phyloP scores from a whole-genome alignment of 2,329 filamentous ascomycete species.

The Hypoxylon sp. region DNA sequence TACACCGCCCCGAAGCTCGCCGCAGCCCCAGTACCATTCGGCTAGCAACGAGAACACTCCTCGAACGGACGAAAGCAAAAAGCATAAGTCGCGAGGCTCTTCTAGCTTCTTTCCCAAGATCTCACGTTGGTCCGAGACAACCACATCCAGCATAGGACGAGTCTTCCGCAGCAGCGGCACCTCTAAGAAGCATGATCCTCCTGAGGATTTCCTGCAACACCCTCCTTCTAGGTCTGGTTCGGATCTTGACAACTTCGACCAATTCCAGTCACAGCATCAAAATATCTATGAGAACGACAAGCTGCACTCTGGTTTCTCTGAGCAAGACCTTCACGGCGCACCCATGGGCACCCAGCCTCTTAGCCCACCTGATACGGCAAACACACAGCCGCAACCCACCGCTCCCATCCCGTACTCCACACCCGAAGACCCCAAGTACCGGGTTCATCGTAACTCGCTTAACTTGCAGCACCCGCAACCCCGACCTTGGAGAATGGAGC shows the following conservation, averaged over 20 bases:
- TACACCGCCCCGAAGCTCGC: constrained; percentile 64
- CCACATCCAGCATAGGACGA: constrained; percentile 83
- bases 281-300: constrained; percentile 68
- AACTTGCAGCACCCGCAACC: constrained; percentile 84
- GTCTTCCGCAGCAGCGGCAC: constrained; percentile 74
- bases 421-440: constrained; percentile 78
- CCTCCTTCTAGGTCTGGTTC: constrained; percentile 79
- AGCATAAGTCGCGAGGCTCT: constrained; percentile 87
- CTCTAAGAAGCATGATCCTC: constrained; percentile 65
- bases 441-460: constrained; percentile 80
- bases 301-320: constrained; percentile 64
- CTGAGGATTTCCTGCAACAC: constrained; percentile 66
- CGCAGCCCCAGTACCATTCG: constrained; percentile 51
- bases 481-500: constrained; percentile 74
- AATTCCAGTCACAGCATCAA: constrained; percentile 64
- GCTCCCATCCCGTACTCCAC: constrained; percentile 64
- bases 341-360: constrained; percentile 39
- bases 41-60: constrained; percentile 84
- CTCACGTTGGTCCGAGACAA: constrained; percentile 97
- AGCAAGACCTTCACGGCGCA: constrained; percentile 55
- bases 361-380: constrained; percentile 26
- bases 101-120: constrained; percentile 87
- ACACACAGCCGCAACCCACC: constrained; percentile 48
- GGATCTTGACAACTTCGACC: constrained; percentile 73
- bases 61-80: constrained; percentile 77